Evolutionary conservation across 306 rosid genomes (phyloP).

Genomic region (Prunus padus): DNA sequence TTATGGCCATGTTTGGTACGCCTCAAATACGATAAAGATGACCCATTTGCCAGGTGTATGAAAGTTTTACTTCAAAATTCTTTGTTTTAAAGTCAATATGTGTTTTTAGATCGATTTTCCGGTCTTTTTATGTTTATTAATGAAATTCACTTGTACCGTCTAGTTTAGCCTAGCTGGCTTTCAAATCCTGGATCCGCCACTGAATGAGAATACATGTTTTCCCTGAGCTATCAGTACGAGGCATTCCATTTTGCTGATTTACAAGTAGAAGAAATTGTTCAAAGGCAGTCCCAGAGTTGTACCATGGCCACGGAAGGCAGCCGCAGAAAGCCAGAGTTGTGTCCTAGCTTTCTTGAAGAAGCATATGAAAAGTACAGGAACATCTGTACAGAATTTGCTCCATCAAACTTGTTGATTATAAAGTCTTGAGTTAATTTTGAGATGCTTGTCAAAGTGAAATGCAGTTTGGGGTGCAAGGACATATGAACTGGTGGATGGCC

Average conservation of each 20-base stretch:
- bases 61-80: too few relatives aligned
- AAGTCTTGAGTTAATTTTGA: too few relatives aligned
- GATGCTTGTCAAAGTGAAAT: too few relatives aligned
- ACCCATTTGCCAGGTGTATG: too few relatives aligned
- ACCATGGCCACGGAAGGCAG: constrained; percentile 5
- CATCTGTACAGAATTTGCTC: constrained; percentile 75
- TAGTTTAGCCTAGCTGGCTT: too few relatives aligned
- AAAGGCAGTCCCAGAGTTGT: constrained; percentile 47
- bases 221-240: constrained; percentile 46
- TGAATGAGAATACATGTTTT: constrained; percentile 5
- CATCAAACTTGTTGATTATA: constrained; percentile 10
- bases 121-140: too few relatives aligned
- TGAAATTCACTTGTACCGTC: too few relatives aligned
- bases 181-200: too few relatives aligned
- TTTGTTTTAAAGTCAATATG: too few relatives aligned
- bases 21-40: too few relatives aligned
- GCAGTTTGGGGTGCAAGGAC: constrained; percentile 95
- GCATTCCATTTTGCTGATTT: constrained; percentile 55
- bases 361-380: constrained; percentile 70
- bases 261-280: constrained; percentile 57
- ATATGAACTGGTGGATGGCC: constrained; percentile 85
- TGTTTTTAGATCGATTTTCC: too few relatives aligned
- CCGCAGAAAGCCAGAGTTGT: constrained; percentile 26
- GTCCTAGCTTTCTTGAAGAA: constrained; percentile 58
- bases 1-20: too few relatives aligned